Evolutionary conservation across 2,329 filamentous ascomycete genomes (phyloP).

Genomic region (Aureobasidium namibiae): DNA sequence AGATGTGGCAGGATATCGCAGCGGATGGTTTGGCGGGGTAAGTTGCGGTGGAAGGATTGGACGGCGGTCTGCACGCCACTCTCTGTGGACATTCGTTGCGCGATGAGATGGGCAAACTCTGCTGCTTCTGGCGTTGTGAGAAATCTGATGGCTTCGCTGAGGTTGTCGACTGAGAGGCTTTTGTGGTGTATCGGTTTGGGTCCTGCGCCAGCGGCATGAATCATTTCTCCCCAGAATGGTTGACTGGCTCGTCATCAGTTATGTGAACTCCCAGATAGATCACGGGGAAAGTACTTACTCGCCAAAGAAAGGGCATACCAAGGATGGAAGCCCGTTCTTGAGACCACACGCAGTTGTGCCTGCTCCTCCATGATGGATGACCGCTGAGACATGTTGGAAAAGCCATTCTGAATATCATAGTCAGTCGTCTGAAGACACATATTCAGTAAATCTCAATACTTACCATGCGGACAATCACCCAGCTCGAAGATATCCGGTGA

Average conservation of each 20-base stretch:
- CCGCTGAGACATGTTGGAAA: conserved; percentile 29
- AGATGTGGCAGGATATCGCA: conserved; percentile 59
- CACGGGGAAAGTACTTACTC: conserved; percentile 7
- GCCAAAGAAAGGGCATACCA: not conserved
- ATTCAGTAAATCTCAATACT: not conserved
- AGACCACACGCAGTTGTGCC: conserved; percentile 31
- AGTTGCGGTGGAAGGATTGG: conserved; percentile 29
- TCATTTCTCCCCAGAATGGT: conserved; percentile 40
- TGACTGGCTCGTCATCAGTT: conserved; percentile 25
- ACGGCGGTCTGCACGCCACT: conserved; percentile 34
- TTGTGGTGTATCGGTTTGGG: conserved; percentile 33
- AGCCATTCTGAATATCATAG: conserved; percentile 22
- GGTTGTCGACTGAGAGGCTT: conserved; percentile 26
- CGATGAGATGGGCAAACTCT: conserved; percentile 15
- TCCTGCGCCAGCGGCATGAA: conserved; percentile 34
- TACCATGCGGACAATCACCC: conserved; percentile 7
- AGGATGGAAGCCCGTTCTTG: conserved; percentile 20
- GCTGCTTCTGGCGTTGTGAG: conserved; percentile 25
- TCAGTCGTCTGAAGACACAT: not conserved
- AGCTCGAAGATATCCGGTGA: not conserved
- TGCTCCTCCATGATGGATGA: conserved; percentile 31
- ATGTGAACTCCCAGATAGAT: conserved; percentile 6
- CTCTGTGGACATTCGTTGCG: conserved; percentile 22
- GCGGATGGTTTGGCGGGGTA: not conserved
- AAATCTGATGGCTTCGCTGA: conserved; percentile 31